Evolutionary conservation across 345 rosid species (phyloP), one percentile per base, ranked within the genome.

Genomic region (Eutrema japonicum): DNA sequence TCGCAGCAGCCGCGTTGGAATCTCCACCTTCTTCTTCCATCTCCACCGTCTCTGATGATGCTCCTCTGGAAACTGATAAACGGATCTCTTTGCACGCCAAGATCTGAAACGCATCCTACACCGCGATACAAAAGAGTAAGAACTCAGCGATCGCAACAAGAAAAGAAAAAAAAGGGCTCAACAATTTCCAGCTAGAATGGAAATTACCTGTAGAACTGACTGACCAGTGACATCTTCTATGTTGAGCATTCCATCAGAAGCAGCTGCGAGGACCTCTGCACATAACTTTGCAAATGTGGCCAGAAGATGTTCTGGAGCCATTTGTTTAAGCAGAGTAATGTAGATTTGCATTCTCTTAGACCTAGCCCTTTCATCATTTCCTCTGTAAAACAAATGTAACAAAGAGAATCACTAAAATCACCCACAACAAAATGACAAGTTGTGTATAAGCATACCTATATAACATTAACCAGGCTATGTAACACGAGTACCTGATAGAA

Each of bases 271-370:
- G 76, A 95, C 83, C 82, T 95, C 97, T 8, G 93, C 87, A 72
- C 99, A 95, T 64, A 94, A 79, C 84, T 94, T 92, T n/a, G 98
- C 96, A 67, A 92, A 91, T 40, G 97, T 89, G 41, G 97, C 98
- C 75, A 94, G 73, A 35, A 91, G 89, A 77, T 92, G 98, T 79
- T 91, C 96, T 13, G 98, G 96, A 52, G 96, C 96, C 98, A 94
- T 94, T 87, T 92, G 96, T 75, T 88, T 92, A 73, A 94, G 85
- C 82, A 94, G 76, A 46, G 92, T 86, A 62, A 80, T 60, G 69
- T 91, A 92, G 45, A 92, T 85, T 51, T 76, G 93, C 99, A 91
- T 92, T 68, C 99, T 85, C 74, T 88, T 95, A 43, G 96, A 83
- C 80, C 88, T 86, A 33, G 93, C 78, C 45, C 43, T 79, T 78